Percentiles rank a stretch among this genome's conserved stretches.
Evolutionary conservation across 2,329 filamentous ascomycete species (phyloP).

Genomic region (Ascosphaera apis): DNA sequence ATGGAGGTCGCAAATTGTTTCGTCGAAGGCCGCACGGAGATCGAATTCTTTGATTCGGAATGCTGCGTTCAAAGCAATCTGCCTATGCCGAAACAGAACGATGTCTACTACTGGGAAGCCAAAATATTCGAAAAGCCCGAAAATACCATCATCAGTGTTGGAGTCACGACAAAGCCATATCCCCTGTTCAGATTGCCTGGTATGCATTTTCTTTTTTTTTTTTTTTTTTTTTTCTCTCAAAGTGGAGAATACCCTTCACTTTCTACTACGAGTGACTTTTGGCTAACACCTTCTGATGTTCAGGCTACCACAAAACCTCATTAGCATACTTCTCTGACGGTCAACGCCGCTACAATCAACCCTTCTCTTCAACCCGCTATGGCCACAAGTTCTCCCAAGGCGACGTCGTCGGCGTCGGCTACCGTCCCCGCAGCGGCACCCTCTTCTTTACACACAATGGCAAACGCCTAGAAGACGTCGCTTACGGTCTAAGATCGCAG

Average conservation of each 20-base stretch:
- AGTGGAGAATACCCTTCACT: slow-evolving; percentile 1
- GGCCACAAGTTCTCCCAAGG: slow-evolving; percentile 73
- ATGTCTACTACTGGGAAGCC: slow-evolving; percentile 98
- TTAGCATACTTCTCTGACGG: slow-evolving; percentile 79
- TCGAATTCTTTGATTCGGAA: slow-evolving; percentile 96
- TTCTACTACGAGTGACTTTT: neutral
- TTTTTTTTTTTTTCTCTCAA: too few species aligned
- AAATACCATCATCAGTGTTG: slow-evolving; percentile 63
- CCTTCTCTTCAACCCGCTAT: slow-evolving; percentile 58
- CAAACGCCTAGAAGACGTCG: slow-evolving; percentile 87
- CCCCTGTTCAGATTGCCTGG: slow-evolving; percentile 83
- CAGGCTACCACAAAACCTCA: slow-evolving; percentile 80
- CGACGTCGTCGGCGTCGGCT: slow-evolving; percentile 88
- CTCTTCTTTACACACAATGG: slow-evolving; percentile 98
- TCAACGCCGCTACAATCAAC: slow-evolving; percentile 74
- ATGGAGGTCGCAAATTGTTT: slow-evolving; percentile 97
- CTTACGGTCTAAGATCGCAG: slow-evolving; percentile 74
- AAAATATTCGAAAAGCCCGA: slow-evolving; percentile 98
- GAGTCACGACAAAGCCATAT: slow-evolving; percentile 92
- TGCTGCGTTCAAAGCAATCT: slow-evolving; percentile 95
- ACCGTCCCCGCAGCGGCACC: slow-evolving; percentile 77
- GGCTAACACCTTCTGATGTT: slow-evolving; percentile 5
- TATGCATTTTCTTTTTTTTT: slow-evolving; percentile 23
- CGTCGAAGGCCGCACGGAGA: slow-evolving; percentile 85
- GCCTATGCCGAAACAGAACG: slow-evolving; percentile 93